These are phyloP conservation scores for Secale cereale DNA, from an alignment of 176 grass and related monocot genomes.

Conservation along the genomic window DNA sequence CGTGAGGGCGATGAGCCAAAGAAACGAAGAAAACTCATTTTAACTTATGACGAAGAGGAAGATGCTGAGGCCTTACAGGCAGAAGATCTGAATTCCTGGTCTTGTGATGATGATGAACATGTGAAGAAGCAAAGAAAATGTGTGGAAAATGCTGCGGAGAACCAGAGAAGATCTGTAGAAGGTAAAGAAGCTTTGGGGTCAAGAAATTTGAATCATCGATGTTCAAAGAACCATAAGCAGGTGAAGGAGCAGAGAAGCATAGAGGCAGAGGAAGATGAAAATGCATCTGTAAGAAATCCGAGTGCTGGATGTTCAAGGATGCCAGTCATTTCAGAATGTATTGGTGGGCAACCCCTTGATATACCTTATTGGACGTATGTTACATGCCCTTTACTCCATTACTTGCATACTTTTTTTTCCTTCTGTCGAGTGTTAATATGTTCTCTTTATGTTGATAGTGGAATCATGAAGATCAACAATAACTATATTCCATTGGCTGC, in stretches of 20 bases:
- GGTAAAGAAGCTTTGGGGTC: not conserved
- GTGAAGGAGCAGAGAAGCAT: slow-evolving; percentile 2
- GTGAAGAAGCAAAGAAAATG: not conserved
- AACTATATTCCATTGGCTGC: slow-evolving; percentile 53
- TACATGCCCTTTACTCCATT: not conserved
- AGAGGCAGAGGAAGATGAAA: slow-evolving; percentile 8
- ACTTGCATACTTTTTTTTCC: not conserved
- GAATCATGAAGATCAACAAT: slow-evolving; percentile 52
- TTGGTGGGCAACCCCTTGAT: slow-evolving; percentile 18
- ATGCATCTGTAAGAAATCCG: not conserved
- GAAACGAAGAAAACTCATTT: slow-evolving; percentile 4
- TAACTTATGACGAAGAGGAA: not conserved
- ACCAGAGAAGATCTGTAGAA: not conserved
- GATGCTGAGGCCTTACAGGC: not conserved
- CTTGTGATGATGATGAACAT: not conserved
- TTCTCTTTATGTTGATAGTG: slow-evolving; percentile 42
- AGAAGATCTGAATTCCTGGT: not conserved
- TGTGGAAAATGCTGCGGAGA: not conserved
- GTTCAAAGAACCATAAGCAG: not conserved
- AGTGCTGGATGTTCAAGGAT: slow-evolving; percentile 1
- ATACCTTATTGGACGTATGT: slow-evolving; percentile 44
- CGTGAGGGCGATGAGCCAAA: not conserved
- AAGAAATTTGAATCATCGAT: not conserved
- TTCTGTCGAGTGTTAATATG: not conserved
- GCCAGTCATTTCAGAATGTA: slow-evolving; percentile 16